phyloP scores from a whole-genome alignment of 345 rosid genomes.

The Murraya koenigii region DNA sequence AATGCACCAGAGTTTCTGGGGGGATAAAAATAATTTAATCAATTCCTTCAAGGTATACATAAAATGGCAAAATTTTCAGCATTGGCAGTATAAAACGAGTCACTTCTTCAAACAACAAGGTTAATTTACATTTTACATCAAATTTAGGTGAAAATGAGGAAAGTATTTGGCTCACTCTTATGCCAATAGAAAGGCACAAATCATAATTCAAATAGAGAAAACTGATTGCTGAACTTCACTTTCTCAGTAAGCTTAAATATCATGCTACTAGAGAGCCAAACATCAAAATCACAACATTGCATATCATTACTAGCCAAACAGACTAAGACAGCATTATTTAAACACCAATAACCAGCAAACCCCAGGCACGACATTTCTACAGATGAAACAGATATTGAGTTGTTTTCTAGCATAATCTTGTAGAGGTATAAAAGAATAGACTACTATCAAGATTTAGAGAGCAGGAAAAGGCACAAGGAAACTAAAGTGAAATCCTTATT shows the following conservation, averaged over 20 bases:
- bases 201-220: constrained; percentile 5
- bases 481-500: neutral
- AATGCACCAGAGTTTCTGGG: constrained; percentile 96
- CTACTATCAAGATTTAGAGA: neutral
- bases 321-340: neutral
- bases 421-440: neutral
- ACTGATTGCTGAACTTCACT: neutral
- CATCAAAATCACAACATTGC: neutral
- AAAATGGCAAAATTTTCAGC: neutral
- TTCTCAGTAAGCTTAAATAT: neutral
- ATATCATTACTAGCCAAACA: neutral
- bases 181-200: neutral
- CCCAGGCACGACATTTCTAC: neutral
- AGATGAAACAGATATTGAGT: neutral
- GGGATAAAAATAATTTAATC: constrained; percentile 12
- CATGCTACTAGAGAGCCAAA: neutral
- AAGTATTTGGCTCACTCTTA: neutral
- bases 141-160: neutral
- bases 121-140: neutral
- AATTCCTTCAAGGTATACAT: neutral
- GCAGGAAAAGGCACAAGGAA: neutral
- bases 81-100: neutral
- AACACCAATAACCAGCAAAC: neutral
- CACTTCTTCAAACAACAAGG: neutral
- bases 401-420: neutral